Conservation (phyloP, 306 rosid species). For the Astragalus glycyphyllos region DNA sequence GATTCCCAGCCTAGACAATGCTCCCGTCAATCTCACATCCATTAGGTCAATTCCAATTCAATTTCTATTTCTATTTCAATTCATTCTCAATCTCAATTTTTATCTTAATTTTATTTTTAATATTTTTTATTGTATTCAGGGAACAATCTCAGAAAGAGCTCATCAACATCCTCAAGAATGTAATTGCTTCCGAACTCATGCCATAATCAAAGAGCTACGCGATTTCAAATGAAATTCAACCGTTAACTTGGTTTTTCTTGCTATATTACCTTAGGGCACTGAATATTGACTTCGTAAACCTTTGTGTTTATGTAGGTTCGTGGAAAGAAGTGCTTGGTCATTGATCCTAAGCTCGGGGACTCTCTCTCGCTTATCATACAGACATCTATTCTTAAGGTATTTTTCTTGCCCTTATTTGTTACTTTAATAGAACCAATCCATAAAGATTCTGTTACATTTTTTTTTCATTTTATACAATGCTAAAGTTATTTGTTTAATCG, state of each 20-base stretch:
- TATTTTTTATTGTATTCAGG: slow-evolving; percentile 52
- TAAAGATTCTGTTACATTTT: slow-evolving; percentile 4
- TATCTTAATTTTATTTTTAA: background rate
- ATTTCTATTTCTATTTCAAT: background rate
- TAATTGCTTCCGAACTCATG: slow-evolving; percentile 45
- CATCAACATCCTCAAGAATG: slow-evolving; percentile 78
- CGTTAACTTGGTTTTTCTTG: too few relatives aligned
- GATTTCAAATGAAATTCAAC: background rate
- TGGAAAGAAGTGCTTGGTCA: slow-evolving; percentile 88
- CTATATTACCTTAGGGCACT: too few relatives aligned
- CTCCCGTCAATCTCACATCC: slow-evolving; percentile 82
- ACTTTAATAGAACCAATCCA: slow-evolving; percentile 24
- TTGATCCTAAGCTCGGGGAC: slow-evolving; percentile 93
- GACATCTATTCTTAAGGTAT: slow-evolving; percentile 80
- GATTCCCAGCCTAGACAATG: slow-evolving; percentile 90
- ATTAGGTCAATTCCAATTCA: slow-evolving; percentile 59
- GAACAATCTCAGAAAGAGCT: slow-evolving; percentile 96
- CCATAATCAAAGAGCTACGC: too few relatives aligned
- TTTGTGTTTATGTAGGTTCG: slow-evolving; percentile 64
- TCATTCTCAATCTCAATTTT: background rate
- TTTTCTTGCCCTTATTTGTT: slow-evolving; percentile 27
- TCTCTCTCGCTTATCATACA: slow-evolving; percentile 81
- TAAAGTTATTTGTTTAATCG: too few relatives aligned
- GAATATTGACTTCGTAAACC: slow-evolving; percentile 10
- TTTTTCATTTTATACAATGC: background rate